Base-by-base conservation (phyloP, 768 basidiomycete genomes). In the Pholiota microspora region DNA sequence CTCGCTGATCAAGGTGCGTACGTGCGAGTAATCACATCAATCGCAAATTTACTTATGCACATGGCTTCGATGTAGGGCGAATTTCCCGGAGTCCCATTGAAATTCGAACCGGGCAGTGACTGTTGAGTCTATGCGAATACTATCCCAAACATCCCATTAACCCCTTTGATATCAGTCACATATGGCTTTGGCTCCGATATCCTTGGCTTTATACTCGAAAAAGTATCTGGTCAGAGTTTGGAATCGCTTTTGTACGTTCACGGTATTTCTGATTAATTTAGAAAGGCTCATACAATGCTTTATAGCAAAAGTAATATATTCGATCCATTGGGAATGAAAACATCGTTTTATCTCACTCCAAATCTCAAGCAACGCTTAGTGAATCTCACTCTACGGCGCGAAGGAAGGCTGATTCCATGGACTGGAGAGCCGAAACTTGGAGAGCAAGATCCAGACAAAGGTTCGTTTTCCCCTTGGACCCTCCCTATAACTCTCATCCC, bases 121-220 rank as follows among this genome's bases (percentile, higher is more conserved):
- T 72, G 69, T 65, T 42, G 23, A 48, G 62, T 63, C 45, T n/a
- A n/a, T n/a, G n/a, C n/a, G n/a, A n/a, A n/a, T n/a, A n/a, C n/a
- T n/a, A n/a, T n/a, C n/a, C n/a, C n/a, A n/a, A n/a, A n/a, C n/a
- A n/a, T n/a, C n/a, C n/a, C n/a, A n/a, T n/a, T n/a, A 28, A 29
- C 31, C 6, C 29, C 7, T 25, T 24, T 7, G n/a, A n/a, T n/a
- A n/a, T 15, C 25, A 70, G 70, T 69, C 42, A 51, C 56, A 2
- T 72, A 72, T 53, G 71, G 71, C 5, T 67, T 50, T 53, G 69
- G 65, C 34, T 60, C 63, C 27, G 71, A 72, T 51, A 56, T 62
- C 13, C 58, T 70, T 21, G 72, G 70, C 0, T 68, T 71, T 34
- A 55, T 72, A 16, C 57, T 73, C 15, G 69, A 72, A 51, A 67